Conservation (phyloP, 768 basidiomycete genomes). For the Phanerochaete sordida region DNA sequence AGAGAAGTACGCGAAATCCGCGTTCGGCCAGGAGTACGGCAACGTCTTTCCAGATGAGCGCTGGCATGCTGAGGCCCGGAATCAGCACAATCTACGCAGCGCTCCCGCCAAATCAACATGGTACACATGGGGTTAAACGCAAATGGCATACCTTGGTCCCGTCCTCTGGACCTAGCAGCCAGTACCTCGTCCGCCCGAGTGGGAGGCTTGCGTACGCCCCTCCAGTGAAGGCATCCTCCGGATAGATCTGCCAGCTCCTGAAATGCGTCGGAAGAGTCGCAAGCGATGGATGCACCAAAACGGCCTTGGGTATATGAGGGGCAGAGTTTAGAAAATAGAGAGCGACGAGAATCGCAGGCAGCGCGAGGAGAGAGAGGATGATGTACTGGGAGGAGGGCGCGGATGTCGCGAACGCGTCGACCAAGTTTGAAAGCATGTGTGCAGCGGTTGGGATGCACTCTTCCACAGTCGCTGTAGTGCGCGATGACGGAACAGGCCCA, state of each 20-base stretch:
- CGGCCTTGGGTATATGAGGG: constrained; percentile 52
- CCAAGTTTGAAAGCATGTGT: neutral
- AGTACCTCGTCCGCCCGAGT: constrained; percentile 67
- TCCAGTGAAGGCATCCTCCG: constrained; percentile 61
- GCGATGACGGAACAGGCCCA: no score
- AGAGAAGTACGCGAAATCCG: constrained; percentile 73
- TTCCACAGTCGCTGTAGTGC: neutral
- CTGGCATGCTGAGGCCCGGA: constrained; percentile 73
- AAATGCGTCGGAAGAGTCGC: constrained; percentile 52
- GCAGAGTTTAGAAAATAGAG: constrained; percentile 64
- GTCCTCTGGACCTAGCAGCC: constrained; percentile 68
- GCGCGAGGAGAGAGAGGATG: constrained; percentile 51
- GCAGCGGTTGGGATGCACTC: neutral
- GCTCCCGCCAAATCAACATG: neutral
- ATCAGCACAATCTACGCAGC: constrained; percentile 69
- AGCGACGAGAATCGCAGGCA: constrained; percentile 58
- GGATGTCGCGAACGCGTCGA: neutral
- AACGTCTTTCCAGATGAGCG: constrained; percentile 76
- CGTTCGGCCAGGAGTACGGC: constrained; percentile 57
- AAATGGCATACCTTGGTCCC: constrained; percentile 54
- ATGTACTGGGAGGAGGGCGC: constrained; percentile 32
- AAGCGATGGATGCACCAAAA: constrained; percentile 53
- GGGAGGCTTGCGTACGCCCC: constrained; percentile 66
- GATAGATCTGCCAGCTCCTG: constrained; percentile 68
- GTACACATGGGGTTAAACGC: neutral